These are phyloP conservation scores for Chaetomiaceae sp. DNA, from an alignment of 2,329 filamentous ascomycete genomes.

Conservation along the genomic window DNA sequence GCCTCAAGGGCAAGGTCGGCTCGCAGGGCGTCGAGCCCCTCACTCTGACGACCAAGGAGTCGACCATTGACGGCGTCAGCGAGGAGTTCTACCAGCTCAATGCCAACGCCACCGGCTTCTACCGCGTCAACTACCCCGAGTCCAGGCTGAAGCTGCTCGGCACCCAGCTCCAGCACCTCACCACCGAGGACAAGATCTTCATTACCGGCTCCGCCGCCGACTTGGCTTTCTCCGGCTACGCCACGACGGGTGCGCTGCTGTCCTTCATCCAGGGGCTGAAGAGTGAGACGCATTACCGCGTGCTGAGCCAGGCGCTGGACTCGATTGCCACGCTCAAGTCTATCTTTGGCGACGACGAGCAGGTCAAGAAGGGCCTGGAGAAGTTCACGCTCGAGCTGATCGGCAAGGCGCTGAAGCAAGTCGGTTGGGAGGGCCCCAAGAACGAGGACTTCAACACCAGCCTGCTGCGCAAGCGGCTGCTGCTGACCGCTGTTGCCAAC, in stretches of 20 bases:
- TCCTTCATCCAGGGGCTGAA: conserved; percentile 82
- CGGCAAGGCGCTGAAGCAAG: conserved; percentile 65
- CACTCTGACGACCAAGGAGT: conserved; percentile 70
- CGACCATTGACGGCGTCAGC: conserved; percentile 70
- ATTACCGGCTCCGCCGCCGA: conserved; percentile 86
- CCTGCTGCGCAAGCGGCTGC: conserved; percentile 77
- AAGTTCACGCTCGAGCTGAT: conserved; percentile 77
- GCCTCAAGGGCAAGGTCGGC: conserved; percentile 70
- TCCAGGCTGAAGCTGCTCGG: conserved; percentile 75
- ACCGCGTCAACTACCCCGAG: conserved; percentile 90
- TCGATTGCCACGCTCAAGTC: conserved; percentile 73
- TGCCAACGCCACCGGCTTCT: conserved; percentile 80
- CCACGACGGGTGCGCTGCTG: conserved; percentile 74
- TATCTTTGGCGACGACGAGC: conserved; percentile 75
- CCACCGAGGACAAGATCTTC: conserved; percentile 85
- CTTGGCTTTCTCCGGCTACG: conserved; percentile 81
- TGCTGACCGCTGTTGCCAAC: conserved; percentile 68
- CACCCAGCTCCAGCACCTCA: conserved; percentile 69
- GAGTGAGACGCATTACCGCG: conserved; percentile 76
- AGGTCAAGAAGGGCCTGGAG: conserved; percentile 67
- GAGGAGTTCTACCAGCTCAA: conserved; percentile 92
- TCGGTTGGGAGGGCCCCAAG: conserved; percentile 81
- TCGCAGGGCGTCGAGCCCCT: conserved; percentile 58
- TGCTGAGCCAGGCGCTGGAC: conserved; percentile 81
- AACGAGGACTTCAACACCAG: conserved; percentile 77